phyloP scores from a whole-genome alignment of 257 asterid genomes.

The Rehmannia glutinosa region DNA sequence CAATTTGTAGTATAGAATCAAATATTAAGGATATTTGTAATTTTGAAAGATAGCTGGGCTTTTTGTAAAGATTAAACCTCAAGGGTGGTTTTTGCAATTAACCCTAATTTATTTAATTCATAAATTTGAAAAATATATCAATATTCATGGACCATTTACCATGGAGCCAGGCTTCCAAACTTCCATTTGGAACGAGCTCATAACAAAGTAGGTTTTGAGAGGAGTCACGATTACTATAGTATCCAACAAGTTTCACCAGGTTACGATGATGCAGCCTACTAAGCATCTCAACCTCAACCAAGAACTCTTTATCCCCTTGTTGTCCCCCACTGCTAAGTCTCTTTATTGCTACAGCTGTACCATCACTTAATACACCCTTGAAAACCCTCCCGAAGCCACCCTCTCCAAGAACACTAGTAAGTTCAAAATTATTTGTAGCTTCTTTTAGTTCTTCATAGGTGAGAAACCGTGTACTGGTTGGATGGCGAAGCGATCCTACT shows the following conservation, averaged over 20 bases:
- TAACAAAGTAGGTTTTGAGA: slow-evolving; percentile 91
- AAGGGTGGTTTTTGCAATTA: too few relatives aligned
- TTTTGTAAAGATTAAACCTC: too few relatives aligned
- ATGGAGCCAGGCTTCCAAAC: slow-evolving; percentile 95
- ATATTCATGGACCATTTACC: slow-evolving; percentile 42
- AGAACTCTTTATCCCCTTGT: slow-evolving; percentile 92
- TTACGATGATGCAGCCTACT: slow-evolving; percentile 96
- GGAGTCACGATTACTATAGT: slow-evolving; percentile 69
- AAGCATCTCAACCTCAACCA: slow-evolving; percentile 98
- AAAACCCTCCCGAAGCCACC: slow-evolving; percentile 96
- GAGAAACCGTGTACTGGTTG: slow-evolving; percentile 80
- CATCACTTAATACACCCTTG: slow-evolving; percentile 83
- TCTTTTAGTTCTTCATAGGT: slow-evolving; percentile 82
- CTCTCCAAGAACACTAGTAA: slow-evolving; percentile 78
- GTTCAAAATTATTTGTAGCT: slow-evolving; percentile 84
- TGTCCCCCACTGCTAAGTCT: slow-evolving; percentile 87
- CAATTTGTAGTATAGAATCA: too few relatives aligned
- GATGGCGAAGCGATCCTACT: slow-evolving; percentile 72
- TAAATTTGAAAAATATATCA: not conserved
- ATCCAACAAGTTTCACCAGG: slow-evolving; percentile 94
- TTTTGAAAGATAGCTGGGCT: too few relatives aligned
- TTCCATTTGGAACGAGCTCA: slow-evolving; percentile 96
- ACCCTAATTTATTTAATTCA: not conserved
- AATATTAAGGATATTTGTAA: too few relatives aligned
- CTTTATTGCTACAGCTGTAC: slow-evolving; percentile 94